A percentile compares a stretch with the other conserved stretches of the same genome.
Conservation (phyloP, 345 rosid genomes). For the Eucalyptus fibrosa region DNA sequence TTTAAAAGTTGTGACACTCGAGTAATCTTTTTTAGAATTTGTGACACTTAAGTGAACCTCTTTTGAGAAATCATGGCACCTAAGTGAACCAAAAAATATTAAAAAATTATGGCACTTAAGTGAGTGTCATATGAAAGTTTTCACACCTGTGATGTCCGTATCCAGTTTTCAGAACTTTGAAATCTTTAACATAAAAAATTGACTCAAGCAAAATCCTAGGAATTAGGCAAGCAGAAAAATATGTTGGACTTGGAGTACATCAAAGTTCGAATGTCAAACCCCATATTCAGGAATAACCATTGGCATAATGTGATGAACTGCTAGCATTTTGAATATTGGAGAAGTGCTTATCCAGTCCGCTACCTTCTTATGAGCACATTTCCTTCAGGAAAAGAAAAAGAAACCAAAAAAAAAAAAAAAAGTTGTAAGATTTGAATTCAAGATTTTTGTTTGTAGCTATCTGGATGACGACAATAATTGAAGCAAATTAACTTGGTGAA, state of each 20-base stretch:
- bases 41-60: fast-evolving
- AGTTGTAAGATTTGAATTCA: background rate
- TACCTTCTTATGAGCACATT: background rate
- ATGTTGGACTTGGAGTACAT: background rate
- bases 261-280: background rate
- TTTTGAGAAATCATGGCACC: background rate
- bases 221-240: background rate
- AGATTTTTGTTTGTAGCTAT: background rate
- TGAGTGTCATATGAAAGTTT: background rate
- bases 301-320: background rate
- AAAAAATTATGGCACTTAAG: too few relatives aligned
- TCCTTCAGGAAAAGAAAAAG: background rate
- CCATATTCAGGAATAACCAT: background rate
- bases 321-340: background rate
- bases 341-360: background rate
- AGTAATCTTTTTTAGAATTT: background rate
- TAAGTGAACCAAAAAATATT: fast-evolving
- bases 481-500: background rate
- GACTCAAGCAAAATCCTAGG: background rate
- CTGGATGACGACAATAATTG: background rate
- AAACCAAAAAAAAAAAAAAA: background rate
- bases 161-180: background rate
- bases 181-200: background rate
- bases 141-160: fast-evolving
- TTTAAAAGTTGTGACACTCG: background rate